These are phyloP conservation scores for Penicillium pancosmium DNA, from an alignment of 495 filamentous ascomycete species.

Conservation along the genomic window DNA sequence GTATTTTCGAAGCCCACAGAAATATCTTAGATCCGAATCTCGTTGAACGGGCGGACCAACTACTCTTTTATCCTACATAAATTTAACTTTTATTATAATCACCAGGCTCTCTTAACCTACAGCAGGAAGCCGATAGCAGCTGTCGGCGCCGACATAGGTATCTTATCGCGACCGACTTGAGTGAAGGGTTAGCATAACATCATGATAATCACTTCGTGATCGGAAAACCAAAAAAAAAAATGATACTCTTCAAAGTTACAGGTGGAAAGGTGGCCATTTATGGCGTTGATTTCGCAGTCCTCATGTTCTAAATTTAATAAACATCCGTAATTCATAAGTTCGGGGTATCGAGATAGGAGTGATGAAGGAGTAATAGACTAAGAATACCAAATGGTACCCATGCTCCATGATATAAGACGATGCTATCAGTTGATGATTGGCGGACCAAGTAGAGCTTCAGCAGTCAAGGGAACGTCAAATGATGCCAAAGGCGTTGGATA, in stretches of 20 bases:
- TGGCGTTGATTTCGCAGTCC: not conserved
- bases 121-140: too few species aligned
- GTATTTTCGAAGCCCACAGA: too few species aligned
- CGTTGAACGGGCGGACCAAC: too few species aligned
- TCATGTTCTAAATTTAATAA: not conserved
- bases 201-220: too few species aligned
- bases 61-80: too few species aligned
- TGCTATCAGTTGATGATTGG: not conserved
- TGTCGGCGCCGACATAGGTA: too few species aligned
- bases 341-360: slow-evolving; percentile 1
- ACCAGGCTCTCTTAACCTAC: too few species aligned
- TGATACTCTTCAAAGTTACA: not conserved
- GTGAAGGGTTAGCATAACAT: too few species aligned
- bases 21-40: too few species aligned
- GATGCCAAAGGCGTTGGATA: not conserved
- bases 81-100: too few species aligned
- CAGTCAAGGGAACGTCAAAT: not conserved
- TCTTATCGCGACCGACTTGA: too few species aligned
- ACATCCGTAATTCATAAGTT: slow-evolving; percentile 1
- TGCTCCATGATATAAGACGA: not conserved
- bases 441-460: not conserved
- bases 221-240: too few species aligned
- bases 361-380: not conserved
- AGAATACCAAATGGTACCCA: slow-evolving; percentile 1
- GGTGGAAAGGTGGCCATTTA: not conserved